phyloP scores from a whole-genome alignment of 805 yeast genomes.

The Yarrowia divulgata region DNA sequence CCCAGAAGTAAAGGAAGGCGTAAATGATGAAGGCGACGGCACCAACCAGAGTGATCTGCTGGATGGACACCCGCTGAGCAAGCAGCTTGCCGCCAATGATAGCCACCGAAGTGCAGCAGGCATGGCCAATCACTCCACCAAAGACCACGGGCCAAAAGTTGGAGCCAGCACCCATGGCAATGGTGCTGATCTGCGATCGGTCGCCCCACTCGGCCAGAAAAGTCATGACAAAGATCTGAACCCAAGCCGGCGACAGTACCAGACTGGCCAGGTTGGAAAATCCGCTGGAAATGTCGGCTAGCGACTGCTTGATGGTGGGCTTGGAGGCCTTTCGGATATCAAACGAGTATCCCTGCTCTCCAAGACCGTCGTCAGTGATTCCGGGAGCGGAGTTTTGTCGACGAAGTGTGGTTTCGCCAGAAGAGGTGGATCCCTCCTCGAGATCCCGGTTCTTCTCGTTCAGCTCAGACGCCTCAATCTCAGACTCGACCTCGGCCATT shows the following conservation, averaged over 20 bases:
- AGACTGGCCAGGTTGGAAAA: slow-evolving; percentile 64
- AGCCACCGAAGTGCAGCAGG: slow-evolving; percentile 86
- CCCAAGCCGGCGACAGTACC: slow-evolving; percentile 86
- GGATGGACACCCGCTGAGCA: slow-evolving; percentile 88
- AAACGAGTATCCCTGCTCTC: slow-evolving; percentile 42
- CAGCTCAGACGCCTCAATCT: slow-evolving; percentile 69
- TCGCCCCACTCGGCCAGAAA: slow-evolving; percentile 99
- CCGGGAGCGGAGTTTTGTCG: slow-evolving; percentile 44
- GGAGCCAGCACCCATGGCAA: slow-evolving; percentile 97
- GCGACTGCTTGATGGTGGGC: slow-evolving; percentile 28
- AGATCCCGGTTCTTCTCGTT: slow-evolving; percentile 63
- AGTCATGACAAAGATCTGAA: slow-evolving; percentile 94
- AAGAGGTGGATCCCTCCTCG: slow-evolving; percentile 9
- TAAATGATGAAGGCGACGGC: slow-evolving; percentile 85
- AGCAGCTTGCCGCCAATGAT: slow-evolving; percentile 90
- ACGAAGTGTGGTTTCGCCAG: slow-evolving; percentile 35
- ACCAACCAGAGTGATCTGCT: slow-evolving; percentile 91
- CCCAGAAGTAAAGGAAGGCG: slow-evolving; percentile 71
- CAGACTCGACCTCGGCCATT: slow-evolving; percentile 95
- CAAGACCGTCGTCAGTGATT: slow-evolving; percentile 50
- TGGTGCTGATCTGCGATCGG: slow-evolving; percentile 96
- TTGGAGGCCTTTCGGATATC: slow-evolving; percentile 27
- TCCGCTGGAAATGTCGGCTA: slow-evolving; percentile 50
- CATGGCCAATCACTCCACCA: slow-evolving; percentile 92
- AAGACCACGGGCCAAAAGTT: slow-evolving; percentile 86